These are phyloP conservation scores for Tricholoma flavovirens DNA, from an alignment of 768 basidiomycete species.

Conservation along the genomic window DNA sequence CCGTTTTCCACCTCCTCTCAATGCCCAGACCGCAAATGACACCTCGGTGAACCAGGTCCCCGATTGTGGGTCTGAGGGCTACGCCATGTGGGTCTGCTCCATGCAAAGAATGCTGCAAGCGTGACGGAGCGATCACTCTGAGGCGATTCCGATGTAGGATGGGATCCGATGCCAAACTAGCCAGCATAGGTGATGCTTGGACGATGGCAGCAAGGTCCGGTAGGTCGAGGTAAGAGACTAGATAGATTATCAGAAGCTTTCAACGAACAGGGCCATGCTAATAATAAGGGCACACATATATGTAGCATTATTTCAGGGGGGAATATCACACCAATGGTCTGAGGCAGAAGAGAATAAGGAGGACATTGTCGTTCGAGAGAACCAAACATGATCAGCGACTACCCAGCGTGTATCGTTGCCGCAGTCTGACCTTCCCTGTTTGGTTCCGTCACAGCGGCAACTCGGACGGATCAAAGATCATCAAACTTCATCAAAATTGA, in stretches of 20 bases:
- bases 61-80: slow-evolving; percentile 56
- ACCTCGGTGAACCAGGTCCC: slow-evolving; percentile 62
- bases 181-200: slow-evolving; percentile 41
- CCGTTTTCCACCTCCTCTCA: slow-evolving; percentile 60
- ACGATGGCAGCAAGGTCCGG: slow-evolving; percentile 60
- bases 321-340: slow-evolving; percentile 36
- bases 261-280: background rate
- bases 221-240: slow-evolving; percentile 68
- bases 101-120: slow-evolving; percentile 61
- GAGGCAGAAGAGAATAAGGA: slow-evolving; percentile 9
- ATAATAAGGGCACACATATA: slow-evolving; percentile 40
- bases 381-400: background rate
- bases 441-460: background rate
- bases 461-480: too few species aligned
- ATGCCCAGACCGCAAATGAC: slow-evolving; percentile 66
- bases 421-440: background rate
- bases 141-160: slow-evolving; percentile 59
- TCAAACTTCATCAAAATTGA: too few species aligned
- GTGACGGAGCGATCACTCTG: slow-evolving; percentile 58
- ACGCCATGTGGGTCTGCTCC: slow-evolving; percentile 49
- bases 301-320: slow-evolving; percentile 54
- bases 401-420: background rate
- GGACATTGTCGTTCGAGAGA: slow-evolving; percentile 11
- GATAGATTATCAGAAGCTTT: background rate
- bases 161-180: slow-evolving; percentile 51